A percentile compares a stretch with the other conserved stretches of the same genome.
Conservation (phyloP, 495 filamentous ascomycete species). For the Podospora pseudoanserina region DNA sequence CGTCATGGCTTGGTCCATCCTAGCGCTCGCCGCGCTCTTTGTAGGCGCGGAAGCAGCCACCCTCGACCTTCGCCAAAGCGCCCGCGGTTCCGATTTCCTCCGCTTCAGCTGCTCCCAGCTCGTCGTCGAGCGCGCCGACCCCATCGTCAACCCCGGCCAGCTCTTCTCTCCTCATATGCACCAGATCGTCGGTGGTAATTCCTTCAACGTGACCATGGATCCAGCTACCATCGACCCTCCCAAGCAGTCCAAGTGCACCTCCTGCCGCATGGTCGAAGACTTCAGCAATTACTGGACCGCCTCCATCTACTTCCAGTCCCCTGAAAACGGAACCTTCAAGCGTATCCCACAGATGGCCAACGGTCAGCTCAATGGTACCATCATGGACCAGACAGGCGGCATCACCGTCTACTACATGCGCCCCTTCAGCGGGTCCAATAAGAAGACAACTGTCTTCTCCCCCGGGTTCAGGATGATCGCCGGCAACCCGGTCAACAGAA, state of each 20-base stretch:
- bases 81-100: constrained; percentile 10
- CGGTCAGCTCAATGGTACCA: constrained; percentile 29
- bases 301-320: constrained; percentile 41
- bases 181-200: constrained; percentile 39
- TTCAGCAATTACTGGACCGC: constrained; percentile 48
- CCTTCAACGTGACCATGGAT: constrained; percentile 39
- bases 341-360: constrained; percentile 46
- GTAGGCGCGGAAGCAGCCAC: no score
- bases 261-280: constrained; percentile 36
- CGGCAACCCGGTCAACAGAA: constrained; percentile 55
- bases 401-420: constrained; percentile 47
- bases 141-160: constrained; percentile 37
- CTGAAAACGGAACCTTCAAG: constrained; percentile 41
- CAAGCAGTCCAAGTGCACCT: constrained; percentile 36
- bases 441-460: constrained; percentile 34
- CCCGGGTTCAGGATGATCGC: constrained; percentile 67
- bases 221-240: constrained; percentile 33
- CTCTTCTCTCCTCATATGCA: constrained; percentile 34
- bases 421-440: constrained; percentile 39
- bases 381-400: constrained; percentile 40
- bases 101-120: constrained; percentile 44
- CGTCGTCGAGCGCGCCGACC: constrained; percentile 37
- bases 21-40: no score
- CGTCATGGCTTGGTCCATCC: no score
- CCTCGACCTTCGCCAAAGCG: no score